Conservation (phyloP, 352 stramenopile genomes). For the Phytophthora aleatoria region DNA sequence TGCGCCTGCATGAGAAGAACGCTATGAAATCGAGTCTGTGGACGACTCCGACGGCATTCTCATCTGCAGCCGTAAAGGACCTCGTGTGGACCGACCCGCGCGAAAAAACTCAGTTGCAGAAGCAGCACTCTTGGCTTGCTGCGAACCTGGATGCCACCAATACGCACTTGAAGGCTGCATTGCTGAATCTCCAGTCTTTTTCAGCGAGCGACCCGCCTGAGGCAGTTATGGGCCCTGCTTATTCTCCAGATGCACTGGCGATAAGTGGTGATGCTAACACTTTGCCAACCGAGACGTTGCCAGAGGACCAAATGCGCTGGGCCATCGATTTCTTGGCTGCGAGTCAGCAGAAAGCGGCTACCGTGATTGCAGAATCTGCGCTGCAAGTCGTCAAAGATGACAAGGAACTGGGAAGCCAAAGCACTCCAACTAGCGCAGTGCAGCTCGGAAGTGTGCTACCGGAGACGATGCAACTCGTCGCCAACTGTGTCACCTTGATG, state of each 20-base stretch:
- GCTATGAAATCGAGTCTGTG: slow-evolving; percentile 34
- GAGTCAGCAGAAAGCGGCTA: slow-evolving; percentile 46
- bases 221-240: background rate
- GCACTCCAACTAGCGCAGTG: background rate
- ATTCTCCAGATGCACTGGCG: slow-evolving; percentile 11
- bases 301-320: slow-evolving; percentile 66
- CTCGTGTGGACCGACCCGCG: slow-evolving; percentile 20
- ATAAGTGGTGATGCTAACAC: slow-evolving; percentile 11
- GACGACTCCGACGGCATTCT: slow-evolving; percentile 35
- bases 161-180: slow-evolving; percentile 48
- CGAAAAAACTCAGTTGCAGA: slow-evolving; percentile 48
- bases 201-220: slow-evolving; percentile 15
- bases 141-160: slow-evolving; percentile 77
- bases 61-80: slow-evolving; percentile 32
- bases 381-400: slow-evolving; percentile 30
- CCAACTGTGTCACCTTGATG: slow-evolving; percentile 61
- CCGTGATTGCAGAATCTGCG: slow-evolving; percentile 29
- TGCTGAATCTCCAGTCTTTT: slow-evolving; percentile 68
- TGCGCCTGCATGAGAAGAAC: slow-evolving; percentile 15
- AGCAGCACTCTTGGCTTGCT: slow-evolving; percentile 70
- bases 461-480: slow-evolving; percentile 56
- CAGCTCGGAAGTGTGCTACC: slow-evolving; percentile 25
- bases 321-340: slow-evolving; percentile 58
- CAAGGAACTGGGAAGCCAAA: slow-evolving; percentile 9
- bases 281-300: slow-evolving; percentile 34